Base-by-base conservation (phyloP, 805 yeast species). In the Candida parachauliodes region DNA sequence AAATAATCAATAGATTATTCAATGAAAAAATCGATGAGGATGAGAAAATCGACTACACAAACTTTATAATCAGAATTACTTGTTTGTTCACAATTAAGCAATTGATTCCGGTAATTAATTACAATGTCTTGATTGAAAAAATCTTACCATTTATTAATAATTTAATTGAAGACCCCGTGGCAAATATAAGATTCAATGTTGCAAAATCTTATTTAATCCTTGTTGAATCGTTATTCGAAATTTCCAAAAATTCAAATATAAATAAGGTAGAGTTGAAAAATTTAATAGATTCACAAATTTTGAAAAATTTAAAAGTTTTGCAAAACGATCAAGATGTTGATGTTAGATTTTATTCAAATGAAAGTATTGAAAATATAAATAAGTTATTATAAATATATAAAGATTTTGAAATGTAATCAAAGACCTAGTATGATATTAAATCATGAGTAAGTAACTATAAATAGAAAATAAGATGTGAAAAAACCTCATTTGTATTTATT, bases 151-250 rank as follows among this genome's bases (percentile, higher is more conserved):
- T 87, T 53, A 70, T 93, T 43, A 73, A 79, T 47, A 79, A 76
- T 34, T 70, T 91, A 50, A 71, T 80, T 27, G 70, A 69, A 26
- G 98, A 93, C 63, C 74, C 79, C 6, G 97, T 93, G 40, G 96
- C 99, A 50, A 93, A 93, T 60, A 89, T 93, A 45, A 77, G 97
- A 55, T 93, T 93, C 68, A 93, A 89, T 63, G 88, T 85, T 45
- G 97, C 99, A 19, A 88, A 88, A 61, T 77, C 95, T 11, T 79
- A 84, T 54, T 72, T 77, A 28, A 65, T 72, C 18, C 69, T 84
- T 23, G 79, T 79, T 5, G 76, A 78, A 51, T 68, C 79, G 11
- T 62, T 85, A 41, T 37, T 48, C 33, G 48, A 52, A 20, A 36
- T 40, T 28, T 43, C 46, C 20, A 34, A 49, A 33, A 42, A 40